Base-by-base conservation (phyloP, 1,284 basidiomycete genomes). In the Phaffia rhodozyma region DNA sequence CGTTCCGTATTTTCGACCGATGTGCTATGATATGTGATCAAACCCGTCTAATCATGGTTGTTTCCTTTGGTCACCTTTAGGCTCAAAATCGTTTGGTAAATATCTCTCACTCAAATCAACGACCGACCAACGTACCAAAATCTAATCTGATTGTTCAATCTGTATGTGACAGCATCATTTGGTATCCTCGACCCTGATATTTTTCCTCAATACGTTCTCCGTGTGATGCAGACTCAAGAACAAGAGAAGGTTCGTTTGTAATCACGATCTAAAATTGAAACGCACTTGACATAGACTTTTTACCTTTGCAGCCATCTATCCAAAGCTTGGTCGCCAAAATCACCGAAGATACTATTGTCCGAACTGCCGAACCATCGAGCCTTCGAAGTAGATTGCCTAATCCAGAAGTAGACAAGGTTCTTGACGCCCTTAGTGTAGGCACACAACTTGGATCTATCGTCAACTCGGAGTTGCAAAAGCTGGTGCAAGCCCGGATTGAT, bases 161-260 rank as follows among this genome's bases (percentile, higher is more conserved):
- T 43, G 38, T 43, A 43, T 43, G 13, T 43, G 16, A 56, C 27
- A 59, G 47, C 55, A 21, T 56, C 60, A 1, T 52, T 54, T 21
- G 80, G 85, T 82, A 69, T 79, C 82, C 18, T 84, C 81, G 89
- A 94, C 76, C 82, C 84, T 66, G 78, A 78, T n/a, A 83, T 84
- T 69, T 82, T 85, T 67, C 79, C 79, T 6, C 78, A 79, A 58
- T 88, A 89, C 70, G 78, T 91, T 51, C 74, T 84, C 62, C 79
- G 84, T n/a, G 77, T 96, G 49, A 78, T 97, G 7, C 82, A 84
- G 63, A 89, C 88, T 60, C 91, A 96, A 72, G 87, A 91, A 68
- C 89, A 96, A 73, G 90, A 93, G 72, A 97, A 97, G 81, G 88
- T 85, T 71, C 49, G 71, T 27, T 5, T 25, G 34, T 29, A 47